Conservation (phyloP, 495 filamentous ascomycete genomes). For the Cryomyces minteri region DNA sequence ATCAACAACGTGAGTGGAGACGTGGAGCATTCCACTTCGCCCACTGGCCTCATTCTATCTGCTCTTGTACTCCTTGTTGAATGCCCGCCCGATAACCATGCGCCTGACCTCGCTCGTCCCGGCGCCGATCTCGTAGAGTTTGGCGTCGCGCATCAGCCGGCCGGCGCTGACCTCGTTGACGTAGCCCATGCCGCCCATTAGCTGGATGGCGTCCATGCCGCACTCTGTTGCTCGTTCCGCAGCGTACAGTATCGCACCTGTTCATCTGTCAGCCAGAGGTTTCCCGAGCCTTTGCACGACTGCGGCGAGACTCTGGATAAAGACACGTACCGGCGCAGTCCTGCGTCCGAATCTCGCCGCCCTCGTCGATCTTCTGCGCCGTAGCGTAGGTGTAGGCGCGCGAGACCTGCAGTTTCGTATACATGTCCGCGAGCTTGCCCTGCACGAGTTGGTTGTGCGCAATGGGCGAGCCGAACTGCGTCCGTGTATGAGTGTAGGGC, state of each 20-base stretch:
- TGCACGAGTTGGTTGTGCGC: conserved; percentile 89
- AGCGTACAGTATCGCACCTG: conserved; percentile 65
- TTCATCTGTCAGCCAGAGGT: no score
- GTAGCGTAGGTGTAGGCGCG: conserved; percentile 39
- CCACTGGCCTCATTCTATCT: no score
- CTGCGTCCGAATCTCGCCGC: conserved; percentile 46
- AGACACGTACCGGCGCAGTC: conserved; percentile 58
- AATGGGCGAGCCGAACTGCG: conserved; percentile 77
- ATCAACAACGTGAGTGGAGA: no score
- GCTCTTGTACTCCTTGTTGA: conserved; percentile 31
- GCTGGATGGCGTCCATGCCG: conserved; percentile 78
- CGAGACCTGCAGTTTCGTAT: conserved; percentile 74
- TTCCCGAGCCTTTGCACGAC: no score
- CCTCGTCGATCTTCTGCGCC: conserved; percentile 24
- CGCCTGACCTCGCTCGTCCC: conserved; percentile 86
- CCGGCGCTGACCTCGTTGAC: conserved; percentile 88
- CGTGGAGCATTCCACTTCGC: no score
- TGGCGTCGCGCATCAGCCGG: conserved; percentile 67
- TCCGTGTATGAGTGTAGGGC: conserved; percentile 76
- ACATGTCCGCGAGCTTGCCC: conserved; percentile 91
- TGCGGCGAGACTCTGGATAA: no score
- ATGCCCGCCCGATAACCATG: conserved; percentile 88
- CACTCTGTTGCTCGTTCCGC: conserved; percentile 85
- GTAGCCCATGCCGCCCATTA: conserved; percentile 91
- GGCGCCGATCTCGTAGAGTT: conserved; percentile 93